These are phyloP conservation scores for Murraya paniculata DNA, from an alignment of 345 rosid species.

Conservation along the genomic window DNA sequence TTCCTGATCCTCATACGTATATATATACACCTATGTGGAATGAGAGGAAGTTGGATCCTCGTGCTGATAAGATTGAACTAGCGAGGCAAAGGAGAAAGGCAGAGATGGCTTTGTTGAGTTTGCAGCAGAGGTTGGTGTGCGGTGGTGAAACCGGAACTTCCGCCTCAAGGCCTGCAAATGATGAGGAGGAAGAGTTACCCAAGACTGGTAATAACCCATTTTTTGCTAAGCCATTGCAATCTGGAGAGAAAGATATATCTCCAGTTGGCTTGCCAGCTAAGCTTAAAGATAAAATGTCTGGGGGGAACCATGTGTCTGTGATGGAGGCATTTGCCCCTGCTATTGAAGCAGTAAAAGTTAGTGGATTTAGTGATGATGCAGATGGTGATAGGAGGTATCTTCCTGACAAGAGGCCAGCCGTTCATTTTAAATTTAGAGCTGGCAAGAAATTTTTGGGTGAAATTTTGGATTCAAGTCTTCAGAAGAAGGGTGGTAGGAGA, in stretches of 20 bases:
- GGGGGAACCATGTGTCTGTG: constrained; percentile 44
- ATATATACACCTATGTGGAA: constrained; percentile 82
- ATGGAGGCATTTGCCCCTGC: constrained; percentile 83
- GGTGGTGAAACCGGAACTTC: constrained; percentile 43
- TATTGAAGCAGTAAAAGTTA: constrained; percentile 61
- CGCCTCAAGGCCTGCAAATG: constrained; percentile 28
- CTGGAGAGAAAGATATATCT: constrained; percentile 54
- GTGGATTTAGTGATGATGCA: constrained; percentile 38
- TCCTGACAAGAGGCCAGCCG: constrained; percentile 50
- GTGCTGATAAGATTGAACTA: constrained; percentile 87
- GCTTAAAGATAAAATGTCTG: constrained; percentile 25
- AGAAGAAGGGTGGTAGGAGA: constrained; percentile 49
- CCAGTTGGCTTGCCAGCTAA: constrained; percentile 34
- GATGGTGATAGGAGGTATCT: constrained; percentile 44
- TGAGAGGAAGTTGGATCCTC: constrained; percentile 64
- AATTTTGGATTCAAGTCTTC: constrained; percentile 56
- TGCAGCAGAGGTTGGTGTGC: constrained; percentile 79
- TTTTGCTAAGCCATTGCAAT: constrained; percentile 37
- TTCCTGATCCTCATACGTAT: constrained; percentile 94
- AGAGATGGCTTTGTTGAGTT: constrained; percentile 80
- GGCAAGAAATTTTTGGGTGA: constrained; percentile 67
- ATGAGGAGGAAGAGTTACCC: constrained; percentile 26
- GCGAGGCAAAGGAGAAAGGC: constrained; percentile 86
- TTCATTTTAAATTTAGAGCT: constrained; percentile 54
- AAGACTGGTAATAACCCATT: constrained; percentile 29